Evolutionary conservation across 2,329 filamentous ascomycete species (phyloP).

Genomic region (Dothiorella sarmentorum): DNA sequence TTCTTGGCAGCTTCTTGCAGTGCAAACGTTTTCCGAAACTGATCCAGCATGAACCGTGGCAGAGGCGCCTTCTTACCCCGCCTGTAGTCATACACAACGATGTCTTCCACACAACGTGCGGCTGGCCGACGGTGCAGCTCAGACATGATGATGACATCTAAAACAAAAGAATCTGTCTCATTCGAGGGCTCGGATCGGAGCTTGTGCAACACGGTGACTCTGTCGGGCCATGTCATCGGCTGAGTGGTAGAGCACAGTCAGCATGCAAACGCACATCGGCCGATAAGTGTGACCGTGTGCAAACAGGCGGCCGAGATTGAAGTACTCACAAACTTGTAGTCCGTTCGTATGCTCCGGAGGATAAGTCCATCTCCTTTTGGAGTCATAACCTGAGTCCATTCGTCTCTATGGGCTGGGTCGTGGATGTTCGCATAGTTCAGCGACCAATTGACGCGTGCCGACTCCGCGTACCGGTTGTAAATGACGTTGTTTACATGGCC

Average conservation of each 20-base stretch:
- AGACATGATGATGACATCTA: conserved; percentile 67
- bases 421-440: conserved; percentile 63
- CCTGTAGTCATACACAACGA: conserved; percentile 73
- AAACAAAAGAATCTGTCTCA: conserved; percentile 53
- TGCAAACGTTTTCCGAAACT: conserved; percentile 57
- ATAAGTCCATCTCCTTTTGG: conserved; percentile 69
- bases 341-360: conserved; percentile 71
- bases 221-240: conserved; percentile 79
- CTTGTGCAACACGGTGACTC: conserved; percentile 79
- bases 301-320: conserved; percentile 2
- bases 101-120: conserved; percentile 72
- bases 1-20: conserved; percentile 59
- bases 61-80: conserved; percentile 55
- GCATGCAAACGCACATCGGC: conserved; percentile 5
- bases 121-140: conserved; percentile 70
- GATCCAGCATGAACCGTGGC: conserved; percentile 58
- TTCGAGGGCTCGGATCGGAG: conserved; percentile 54
- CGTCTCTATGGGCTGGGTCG: conserved; percentile 57
- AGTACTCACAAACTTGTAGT: conserved; percentile 78
- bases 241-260: conserved; percentile 19
- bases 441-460: conserved; percentile 74
- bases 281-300: conserved; percentile 17
- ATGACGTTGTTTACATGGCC: conserved; percentile 84
- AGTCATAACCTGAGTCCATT: conserved; percentile 69
- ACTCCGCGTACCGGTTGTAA: conserved; percentile 81